Evolutionary conservation across 1,284 basidiomycete species (phyloP), one percentile per base, ranked within the genome.

Genomic region (Fistulina hepatica): DNA sequence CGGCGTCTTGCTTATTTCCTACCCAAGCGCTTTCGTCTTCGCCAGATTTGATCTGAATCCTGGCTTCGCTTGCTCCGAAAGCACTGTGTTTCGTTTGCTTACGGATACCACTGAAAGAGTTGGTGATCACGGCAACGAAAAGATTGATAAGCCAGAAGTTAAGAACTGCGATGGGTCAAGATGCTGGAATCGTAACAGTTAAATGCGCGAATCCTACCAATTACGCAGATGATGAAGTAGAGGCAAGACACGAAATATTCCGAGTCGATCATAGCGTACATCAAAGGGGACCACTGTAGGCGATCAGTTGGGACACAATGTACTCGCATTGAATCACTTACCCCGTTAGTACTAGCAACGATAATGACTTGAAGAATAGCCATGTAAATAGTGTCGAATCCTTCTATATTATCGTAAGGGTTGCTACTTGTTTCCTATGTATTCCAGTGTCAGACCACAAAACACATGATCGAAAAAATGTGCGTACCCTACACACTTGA

Each of bases 141-240:
- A 95, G 61, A 56, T 95, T 94, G 66, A 94, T 83, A 40, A 97
- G 66, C 89, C 90, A 94, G 54, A 93, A 88, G 57, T 94, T 93
- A 48, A 94, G 69, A 8, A 94, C 72, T n/a, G n/a, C n/a, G n/a
- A n/a, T n/a, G n/a, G n/a, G n/a, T n/a, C n/a, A n/a, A n/a, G n/a
- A n/a, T n/a, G n/a, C n/a, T n/a, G n/a, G n/a, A n/a, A n/a, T n/a
- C n/a, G n/a, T n/a, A n/a, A n/a, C n/a, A n/a, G n/a, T n/a, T n/a
- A n/a, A n/a, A n/a, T n/a, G n/a, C n/a, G n/a, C n/a, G n/a, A n/a
- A n/a, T n/a, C n/a, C n/a, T n/a, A n/a, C n/a, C n/a, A 45, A 94
- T 63, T 43, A 92, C 65, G 41, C 80, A 81, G 38, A 82, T 60
- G 48, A 97, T 82, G 63, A 92, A 97, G 63, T 91, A 97, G 45